Base-by-base conservation (phyloP, 2,329 filamentous ascomycete genomes). In the Scolecobasidium constrictum region DNA sequence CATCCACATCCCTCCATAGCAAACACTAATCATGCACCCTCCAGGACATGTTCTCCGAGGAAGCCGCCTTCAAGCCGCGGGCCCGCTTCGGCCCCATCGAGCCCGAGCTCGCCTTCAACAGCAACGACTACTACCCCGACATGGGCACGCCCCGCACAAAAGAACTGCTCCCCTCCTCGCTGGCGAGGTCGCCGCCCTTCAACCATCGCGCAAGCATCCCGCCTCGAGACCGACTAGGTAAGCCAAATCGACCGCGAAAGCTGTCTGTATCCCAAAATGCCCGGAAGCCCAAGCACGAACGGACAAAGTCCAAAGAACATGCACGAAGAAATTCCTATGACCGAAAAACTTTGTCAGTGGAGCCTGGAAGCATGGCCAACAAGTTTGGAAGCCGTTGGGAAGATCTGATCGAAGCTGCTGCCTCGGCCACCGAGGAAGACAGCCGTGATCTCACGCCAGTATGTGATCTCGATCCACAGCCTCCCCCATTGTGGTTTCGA, bases 321-420 rank as follows among this genome's bases (percentile, higher is more conserved):
- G 76, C 78, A 43, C 81, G 83, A 66, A 75, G 83, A 48, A 69
- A 86, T 49, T 81, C 82, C 55, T 75, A 81, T 45, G 78, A 81
- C 53, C 76, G 85, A 48, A 94, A 94, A 64, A 85, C 86, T 44
- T 75, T 84, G 51, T 94, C 86, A 13, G 85, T 85, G 34, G 90
- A 95, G 62, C 87, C 88, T 18, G 76, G 81, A 44, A 78, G 77
- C 16, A 81, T 83, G 46, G 83, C 73, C 15, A 76, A 73, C 53
- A 68, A 74, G 38, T 78, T 84, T 63, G 87, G 86, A 50, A 94
- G 92, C 66, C 75, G 90, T 54, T 96, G 90, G 92, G 86, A 94
- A 62, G 90, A 96, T 61, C 72, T 96, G 47, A 93, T 96, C 50
- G 88, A 95, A 62, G 90, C 90, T 41, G 90, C 85, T 43, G 87